phyloP scores from a whole-genome alignment of 1,139 yeast genomes.

The Yamadazyma taylorii region DNA sequence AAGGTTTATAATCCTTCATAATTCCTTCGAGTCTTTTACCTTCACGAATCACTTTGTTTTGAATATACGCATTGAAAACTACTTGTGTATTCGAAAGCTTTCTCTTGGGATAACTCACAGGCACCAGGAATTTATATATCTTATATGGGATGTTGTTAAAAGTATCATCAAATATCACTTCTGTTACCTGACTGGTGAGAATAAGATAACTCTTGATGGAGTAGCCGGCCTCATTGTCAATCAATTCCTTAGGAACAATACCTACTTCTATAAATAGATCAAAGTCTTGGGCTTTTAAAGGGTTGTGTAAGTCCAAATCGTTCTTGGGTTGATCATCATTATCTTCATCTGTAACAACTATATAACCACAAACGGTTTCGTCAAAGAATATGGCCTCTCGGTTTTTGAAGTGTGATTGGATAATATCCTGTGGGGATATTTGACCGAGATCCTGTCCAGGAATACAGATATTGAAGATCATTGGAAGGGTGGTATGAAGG shows the following conservation, averaged over 20 bases:
- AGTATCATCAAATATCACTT: constrained; percentile 2
- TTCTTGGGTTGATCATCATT: constrained; percentile 1
- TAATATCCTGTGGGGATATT: background rate
- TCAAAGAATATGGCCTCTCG: constrained; percentile 32
- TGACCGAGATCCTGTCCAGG: background rate
- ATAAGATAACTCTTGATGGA: constrained; percentile 4
- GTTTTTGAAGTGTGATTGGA: background rate
- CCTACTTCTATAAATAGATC: constrained; percentile 27
- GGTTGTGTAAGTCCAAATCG: too few species aligned
- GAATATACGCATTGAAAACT: constrained; percentile 21
- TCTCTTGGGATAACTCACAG: constrained; percentile 38
- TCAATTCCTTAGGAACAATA: constrained; percentile 28
- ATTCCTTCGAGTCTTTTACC: background rate
- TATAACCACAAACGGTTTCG: constrained; percentile 37
- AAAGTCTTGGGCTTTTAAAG: constrained; percentile 6
- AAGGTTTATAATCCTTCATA: constrained; percentile 1
- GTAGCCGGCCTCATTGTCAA: constrained; percentile 12
- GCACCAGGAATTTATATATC: constrained; percentile 29
- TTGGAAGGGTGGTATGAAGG: background rate
- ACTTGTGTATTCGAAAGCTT: constrained; percentile 33
- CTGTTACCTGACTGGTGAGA: constrained; percentile 3
- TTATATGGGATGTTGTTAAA: background rate
- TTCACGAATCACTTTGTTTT: background rate
- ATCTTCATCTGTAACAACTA: constrained; percentile 20
- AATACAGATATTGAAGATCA: background rate